Percentiles rank a stretch among this genome's conserved stretches.
Conservation (phyloP, 805 yeast species). For the Starmerella cellae region DNA sequence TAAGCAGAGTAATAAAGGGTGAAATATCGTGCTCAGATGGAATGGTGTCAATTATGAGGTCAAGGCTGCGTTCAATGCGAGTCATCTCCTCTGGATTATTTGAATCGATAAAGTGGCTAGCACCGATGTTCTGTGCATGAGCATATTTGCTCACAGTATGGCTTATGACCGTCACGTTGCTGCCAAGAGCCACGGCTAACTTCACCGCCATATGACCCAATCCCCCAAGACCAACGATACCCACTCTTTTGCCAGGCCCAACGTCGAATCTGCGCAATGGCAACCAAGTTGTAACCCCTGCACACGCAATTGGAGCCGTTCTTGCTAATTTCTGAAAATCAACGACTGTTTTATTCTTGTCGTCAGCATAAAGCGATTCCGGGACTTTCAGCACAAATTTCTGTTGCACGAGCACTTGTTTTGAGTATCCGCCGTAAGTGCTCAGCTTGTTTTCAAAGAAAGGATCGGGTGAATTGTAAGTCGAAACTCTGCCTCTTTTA, state of each 20-base stretch:
- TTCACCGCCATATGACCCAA: conserved; percentile 49
- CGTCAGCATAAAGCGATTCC: not conserved
- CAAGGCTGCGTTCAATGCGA: conserved; percentile 30
- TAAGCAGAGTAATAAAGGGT: conserved; percentile 38
- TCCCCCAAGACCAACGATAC: conserved; percentile 54
- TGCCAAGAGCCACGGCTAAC: conserved; percentile 47
- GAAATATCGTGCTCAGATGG: conserved; percentile 38
- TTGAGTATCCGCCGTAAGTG: conserved; percentile 38
- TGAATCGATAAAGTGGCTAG: conserved; percentile 43
- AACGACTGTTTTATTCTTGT: not conserved
- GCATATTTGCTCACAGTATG: conserved; percentile 33
- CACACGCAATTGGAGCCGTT: conserved; percentile 66
- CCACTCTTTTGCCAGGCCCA: conserved; percentile 41
- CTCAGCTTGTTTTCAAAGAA: conserved; percentile 48
- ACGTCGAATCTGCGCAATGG: conserved; percentile 41
- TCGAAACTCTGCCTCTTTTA: conserved; percentile 32
- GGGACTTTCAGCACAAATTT: conserved; percentile 55
- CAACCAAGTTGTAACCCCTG: conserved; percentile 60
- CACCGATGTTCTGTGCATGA: conserved; percentile 44
- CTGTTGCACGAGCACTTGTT: conserved; percentile 35
- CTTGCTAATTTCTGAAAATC: no score
- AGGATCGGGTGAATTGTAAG: conserved; percentile 35
- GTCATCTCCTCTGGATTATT: conserved; percentile 24
- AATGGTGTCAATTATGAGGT: conserved; percentile 42
- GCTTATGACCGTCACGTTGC: conserved; percentile 40